Conservation (phyloP, 106 monocot species). For the Acorus gramineus region DNA sequence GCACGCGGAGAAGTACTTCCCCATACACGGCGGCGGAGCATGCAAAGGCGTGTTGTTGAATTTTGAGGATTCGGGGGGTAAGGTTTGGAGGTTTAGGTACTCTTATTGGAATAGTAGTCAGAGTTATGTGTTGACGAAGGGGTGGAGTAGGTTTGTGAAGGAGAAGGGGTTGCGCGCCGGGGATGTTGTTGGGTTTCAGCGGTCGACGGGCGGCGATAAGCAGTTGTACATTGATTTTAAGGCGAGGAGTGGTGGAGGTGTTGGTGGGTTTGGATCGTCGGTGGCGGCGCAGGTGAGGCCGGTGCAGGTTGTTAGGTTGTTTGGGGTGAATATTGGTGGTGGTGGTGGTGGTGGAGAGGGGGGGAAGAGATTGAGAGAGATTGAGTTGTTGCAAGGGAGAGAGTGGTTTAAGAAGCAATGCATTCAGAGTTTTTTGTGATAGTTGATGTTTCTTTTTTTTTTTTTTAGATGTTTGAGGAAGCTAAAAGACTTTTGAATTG, state of each 20-base stretch:
- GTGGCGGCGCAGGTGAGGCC: not conserved
- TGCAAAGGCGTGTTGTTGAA: slow-evolving; percentile 43
- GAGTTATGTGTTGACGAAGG: slow-evolving; percentile 91
- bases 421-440: not conserved
- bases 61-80: slow-evolving; percentile 60
- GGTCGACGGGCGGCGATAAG: slow-evolving; percentile 17
- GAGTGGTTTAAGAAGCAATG: slow-evolving; percentile 10
- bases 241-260: not conserved
- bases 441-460: no score
- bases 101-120: slow-evolving; percentile 97
- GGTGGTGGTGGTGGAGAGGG: not conserved
- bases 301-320: slow-evolving; percentile 29
- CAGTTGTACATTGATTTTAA: slow-evolving; percentile 41
- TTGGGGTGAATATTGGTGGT: slow-evolving; percentile 33
- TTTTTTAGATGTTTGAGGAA: no score
- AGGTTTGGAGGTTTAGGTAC: slow-evolving; percentile 77
- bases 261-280: not conserved
- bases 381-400: slow-evolving; percentile 1
- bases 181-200: slow-evolving; percentile 36
- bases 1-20: slow-evolving; percentile 79
- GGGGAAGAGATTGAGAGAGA: slow-evolving; percentile 10
- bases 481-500: no score
- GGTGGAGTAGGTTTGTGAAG: slow-evolving; percentile 90
- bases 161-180: slow-evolving; percentile 63
- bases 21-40: slow-evolving; percentile 12